Evolutionary conservation across 1,284 basidiomycete genomes (phyloP), one percentile per base, ranked within the genome.

Genomic region (Heterobasidion occidentale): DNA sequence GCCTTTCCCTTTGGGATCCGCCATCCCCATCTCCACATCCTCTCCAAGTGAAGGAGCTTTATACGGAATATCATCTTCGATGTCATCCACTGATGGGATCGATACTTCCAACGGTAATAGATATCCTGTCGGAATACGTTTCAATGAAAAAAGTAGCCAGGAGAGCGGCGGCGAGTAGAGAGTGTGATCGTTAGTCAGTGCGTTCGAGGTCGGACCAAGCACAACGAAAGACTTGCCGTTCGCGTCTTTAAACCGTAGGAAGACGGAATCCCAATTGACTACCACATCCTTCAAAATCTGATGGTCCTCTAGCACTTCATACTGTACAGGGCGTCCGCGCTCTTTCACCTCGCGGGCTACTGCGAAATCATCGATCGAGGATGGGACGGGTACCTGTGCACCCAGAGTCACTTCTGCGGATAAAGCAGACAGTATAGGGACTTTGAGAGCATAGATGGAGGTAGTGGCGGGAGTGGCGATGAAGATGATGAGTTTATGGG

Each of bases 401-500:
- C 68, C 65, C 56, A 71, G 68, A 27, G 62, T 59, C n/a, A 64
- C 63, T 7, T 60, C 57, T n/a, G 63, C 61, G 5, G 35, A n/a
- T 35, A 90, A 72, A 11, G 87, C 88, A 2, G 78, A 78, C 1
- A 88, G 66, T 0, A 77, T 80, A 50, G 88, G 84, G 36, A 72
- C 68, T 67, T 90, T 90, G 49, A 90, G 64, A 17, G 73, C 70
- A 15, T 69, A 73, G 63, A 91, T 73, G 7, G 79, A 80, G 11
- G 75, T 76, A 17, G 74, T 75, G 33, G 78, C 81, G 46, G 75
- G 70, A 9, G 77, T 74, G 3, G 83, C 80, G 57, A 86, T 68
- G 62, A 86, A 75, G 61, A 88, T 72, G 7, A 83, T 83, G 53
- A 86, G 70, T 62, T 79, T 87, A 71, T 89, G 85, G 0, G 86